Conservation (phyloP, 768 basidiomycete species). For the Kwoniella sp. region DNA sequence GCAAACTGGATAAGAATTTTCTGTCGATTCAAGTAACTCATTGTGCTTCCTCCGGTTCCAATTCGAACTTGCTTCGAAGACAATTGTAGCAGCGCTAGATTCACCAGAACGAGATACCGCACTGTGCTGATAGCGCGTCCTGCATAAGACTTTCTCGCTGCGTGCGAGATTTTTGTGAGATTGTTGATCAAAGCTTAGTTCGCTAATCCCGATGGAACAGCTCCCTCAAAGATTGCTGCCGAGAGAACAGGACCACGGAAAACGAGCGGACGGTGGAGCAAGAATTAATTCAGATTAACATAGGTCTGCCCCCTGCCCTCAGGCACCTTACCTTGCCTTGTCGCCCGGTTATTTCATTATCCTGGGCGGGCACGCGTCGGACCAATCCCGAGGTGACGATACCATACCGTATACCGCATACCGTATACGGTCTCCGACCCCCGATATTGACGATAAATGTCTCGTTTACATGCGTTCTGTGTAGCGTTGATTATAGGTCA, state of each 20-base stretch:
- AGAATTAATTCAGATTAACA: too few relatives aligned
- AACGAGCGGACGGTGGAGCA: not conserved
- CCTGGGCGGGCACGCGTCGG: not conserved
- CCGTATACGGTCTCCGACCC: not conserved
- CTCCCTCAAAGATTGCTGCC: not conserved
- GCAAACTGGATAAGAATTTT: too few relatives aligned
- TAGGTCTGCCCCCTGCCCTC: not conserved
- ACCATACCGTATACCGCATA: not conserved
- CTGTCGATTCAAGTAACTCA: too few relatives aligned
- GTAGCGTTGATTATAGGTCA: too few relatives aligned
- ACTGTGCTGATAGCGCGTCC: too few relatives aligned
- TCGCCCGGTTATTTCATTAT: not conserved
- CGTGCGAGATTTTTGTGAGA: too few relatives aligned
- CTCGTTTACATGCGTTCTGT: too few relatives aligned
- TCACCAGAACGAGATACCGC: too few relatives aligned
- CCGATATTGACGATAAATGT: not conserved
- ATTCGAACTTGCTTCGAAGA: too few relatives aligned
- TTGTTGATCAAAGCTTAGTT: not conserved
- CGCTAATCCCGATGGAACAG: not conserved
- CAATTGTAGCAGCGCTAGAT: too few relatives aligned
- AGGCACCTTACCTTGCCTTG: not conserved
- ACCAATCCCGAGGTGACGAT: conserved; percentile 1
- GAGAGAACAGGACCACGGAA: conserved; percentile 1
- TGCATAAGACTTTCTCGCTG: too few relatives aligned
- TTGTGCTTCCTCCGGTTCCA: too few relatives aligned